Evolutionary conservation across 139 green algal genomes (phyloP).

Genomic region (Chlorella sp.): DNA sequence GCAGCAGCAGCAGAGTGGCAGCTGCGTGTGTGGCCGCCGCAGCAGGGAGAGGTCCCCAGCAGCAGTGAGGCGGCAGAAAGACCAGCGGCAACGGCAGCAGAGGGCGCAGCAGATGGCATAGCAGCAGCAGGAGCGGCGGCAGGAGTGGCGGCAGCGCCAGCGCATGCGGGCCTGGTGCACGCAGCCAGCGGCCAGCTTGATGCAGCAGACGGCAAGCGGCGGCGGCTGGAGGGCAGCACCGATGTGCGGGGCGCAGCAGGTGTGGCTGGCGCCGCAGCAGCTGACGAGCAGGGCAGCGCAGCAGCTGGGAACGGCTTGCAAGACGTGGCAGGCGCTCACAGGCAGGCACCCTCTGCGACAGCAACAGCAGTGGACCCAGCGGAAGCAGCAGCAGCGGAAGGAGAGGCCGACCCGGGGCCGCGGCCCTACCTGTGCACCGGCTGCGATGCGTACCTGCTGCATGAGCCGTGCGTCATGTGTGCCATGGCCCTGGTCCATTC

Average conservation of each 20-base stretch:
- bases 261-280: background rate
- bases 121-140: background rate
- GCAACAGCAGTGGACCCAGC: background rate
- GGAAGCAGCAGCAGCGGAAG: background rate
- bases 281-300: background rate
- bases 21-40: conserved; percentile 58
- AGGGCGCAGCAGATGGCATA: background rate
- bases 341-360: background rate
- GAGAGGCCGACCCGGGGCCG: conserved; percentile 12
- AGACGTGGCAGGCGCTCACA: background rate
- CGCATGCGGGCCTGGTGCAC: background rate
- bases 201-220: conserved; percentile 20
- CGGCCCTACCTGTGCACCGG: conserved; percentile 95
- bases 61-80: background rate
- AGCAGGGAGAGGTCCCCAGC: background rate
- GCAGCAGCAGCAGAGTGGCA: conserved; percentile 70
- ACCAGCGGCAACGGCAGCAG: background rate
- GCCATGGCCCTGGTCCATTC: conserved; percentile 95
- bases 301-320: background rate
- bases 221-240: background rate
- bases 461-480: conserved; percentile 96
- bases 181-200: background rate
- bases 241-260: conserved; percentile 6
- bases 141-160: background rate
- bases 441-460: conserved; percentile 87